Evolutionary conservation across 1,139 yeast species (phyloP), one percentile per base, ranked within the genome.

Genomic region (Candida sp.): DNA sequence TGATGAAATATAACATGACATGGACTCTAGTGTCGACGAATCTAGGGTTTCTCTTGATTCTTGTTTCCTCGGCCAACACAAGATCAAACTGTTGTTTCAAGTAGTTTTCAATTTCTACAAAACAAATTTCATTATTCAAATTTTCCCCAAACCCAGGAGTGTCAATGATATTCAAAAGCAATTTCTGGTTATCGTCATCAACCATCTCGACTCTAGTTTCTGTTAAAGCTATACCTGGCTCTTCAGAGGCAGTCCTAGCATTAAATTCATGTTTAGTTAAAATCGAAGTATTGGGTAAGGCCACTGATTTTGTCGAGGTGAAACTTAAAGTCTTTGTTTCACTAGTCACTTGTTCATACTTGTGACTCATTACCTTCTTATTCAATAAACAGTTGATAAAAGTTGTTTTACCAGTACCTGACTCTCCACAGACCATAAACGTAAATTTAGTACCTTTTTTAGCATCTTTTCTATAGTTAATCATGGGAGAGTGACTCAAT

Each of bases 51-150:
- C 99, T 82, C 66, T 87, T 83, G 52, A 93, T 88, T 50, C 96
- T 79, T 15, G 95, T 84, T 63, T 93, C 98, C 64, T 93, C 98
- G 11, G 88, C 84, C 52, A 93, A 76, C 35, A 91, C 95, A 54
- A 87, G 89, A 64, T 93, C 99, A 63, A 87, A 91, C 63, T 91
- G 97, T 59, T 84, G 88, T 58, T 87, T 93, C 52, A 93, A 70
- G 61, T 83, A 91, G 47, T 79, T 79, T 43, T 84, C 82, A 47
- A 93, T 83, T 51, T 86, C 86, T 33, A 72, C 73, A 57, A 87
- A 86, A 60, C 89, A 59, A 70, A 77, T 47, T 39, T 78, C 79
- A 55, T 84, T 83, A 58, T 84, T 84, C 51, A 84, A 63, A 52
- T 83, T 82, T 48, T 82, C 87, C 15, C 90, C 91, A 58, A 83